phyloP scores from a whole-genome alignment of 2,329 filamentous ascomycete genomes.

The Exophiala aquamarina region DNA sequence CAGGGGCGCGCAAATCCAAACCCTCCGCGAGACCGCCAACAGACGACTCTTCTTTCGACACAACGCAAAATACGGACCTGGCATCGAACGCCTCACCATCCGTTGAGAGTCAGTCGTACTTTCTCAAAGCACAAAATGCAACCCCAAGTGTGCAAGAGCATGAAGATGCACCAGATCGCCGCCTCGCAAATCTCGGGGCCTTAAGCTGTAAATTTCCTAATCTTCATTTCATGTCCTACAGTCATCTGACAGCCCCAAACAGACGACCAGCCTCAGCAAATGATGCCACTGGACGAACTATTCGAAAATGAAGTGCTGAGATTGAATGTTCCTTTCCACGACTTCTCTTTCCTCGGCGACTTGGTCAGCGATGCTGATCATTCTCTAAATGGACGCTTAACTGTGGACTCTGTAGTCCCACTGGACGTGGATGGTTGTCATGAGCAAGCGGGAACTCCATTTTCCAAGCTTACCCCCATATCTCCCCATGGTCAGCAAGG shows the following conservation, averaged over 20 bases:
- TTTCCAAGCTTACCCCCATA: neutral
- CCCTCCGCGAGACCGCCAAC: neutral
- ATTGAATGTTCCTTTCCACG: neutral
- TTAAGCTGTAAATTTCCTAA: neutral
- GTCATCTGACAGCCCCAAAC: neutral
- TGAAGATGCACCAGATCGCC: neutral
- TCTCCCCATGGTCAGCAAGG: neutral
- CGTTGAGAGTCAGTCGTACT: neutral
- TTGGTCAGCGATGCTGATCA: neutral
- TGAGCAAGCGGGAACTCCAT: neutral
- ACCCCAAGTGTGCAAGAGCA: neutral
- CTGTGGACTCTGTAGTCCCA: neutral
- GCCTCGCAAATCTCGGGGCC: neutral
- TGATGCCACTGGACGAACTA: neutral
- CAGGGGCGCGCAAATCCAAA: neutral
- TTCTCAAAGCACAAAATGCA: neutral
- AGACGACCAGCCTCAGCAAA: neutral
- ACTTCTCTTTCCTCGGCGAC: slow-evolving; percentile 5
- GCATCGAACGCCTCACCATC: neutral
- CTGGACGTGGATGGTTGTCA: neutral
- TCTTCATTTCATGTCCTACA: neutral
- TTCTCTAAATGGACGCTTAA: neutral
- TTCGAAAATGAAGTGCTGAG: neutral
- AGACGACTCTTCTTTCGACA: neutral
- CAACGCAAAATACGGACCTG: neutral